phyloP scores from a whole-genome alignment of 345 rosid species.

The Boechera divaricarpa region DNA sequence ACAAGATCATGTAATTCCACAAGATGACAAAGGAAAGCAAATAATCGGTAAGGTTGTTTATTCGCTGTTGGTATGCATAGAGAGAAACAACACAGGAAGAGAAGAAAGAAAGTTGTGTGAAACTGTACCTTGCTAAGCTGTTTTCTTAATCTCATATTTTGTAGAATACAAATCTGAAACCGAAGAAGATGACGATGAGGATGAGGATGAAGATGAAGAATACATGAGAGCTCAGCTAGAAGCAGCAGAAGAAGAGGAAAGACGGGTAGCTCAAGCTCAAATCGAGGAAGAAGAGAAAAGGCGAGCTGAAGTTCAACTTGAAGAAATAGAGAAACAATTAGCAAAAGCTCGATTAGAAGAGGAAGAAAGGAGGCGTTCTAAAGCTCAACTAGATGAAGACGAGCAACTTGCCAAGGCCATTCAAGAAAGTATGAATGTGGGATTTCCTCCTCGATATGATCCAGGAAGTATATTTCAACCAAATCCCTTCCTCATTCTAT shows the following conservation, averaged over 20 bases:
- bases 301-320: conserved; percentile 44
- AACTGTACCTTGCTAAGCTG: conserved; percentile 27
- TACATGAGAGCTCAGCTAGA: conserved; percentile 46
- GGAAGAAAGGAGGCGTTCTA: conserved; percentile 48
- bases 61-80: background rate
- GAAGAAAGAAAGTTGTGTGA: conserved; percentile 4
- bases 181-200: conserved; percentile 47
- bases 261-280: conserved; percentile 40
- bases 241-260: conserved; percentile 45
- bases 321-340: conserved; percentile 51
- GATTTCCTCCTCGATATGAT: conserved; percentile 64
- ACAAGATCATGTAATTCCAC: conserved; percentile 64
- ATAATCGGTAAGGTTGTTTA: conserved; percentile 62
- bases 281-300: conserved; percentile 56
- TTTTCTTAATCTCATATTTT: background rate
- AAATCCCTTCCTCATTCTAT: conserved; percentile 58
- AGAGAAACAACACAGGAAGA: background rate
- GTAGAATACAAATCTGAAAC: conserved; percentile 58
- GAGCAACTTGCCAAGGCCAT: conserved; percentile 87
- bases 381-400: conserved; percentile 86
- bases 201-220: conserved; percentile 41
- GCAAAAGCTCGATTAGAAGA: conserved; percentile 54
- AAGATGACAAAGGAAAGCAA: conserved; percentile 74
- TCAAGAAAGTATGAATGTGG: conserved; percentile 75
- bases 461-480: conserved; percentile 56